Evolutionary conservation across 2,329 filamentous ascomycete species (phyloP).

Genomic region (Xylariaceae sp.): DNA sequence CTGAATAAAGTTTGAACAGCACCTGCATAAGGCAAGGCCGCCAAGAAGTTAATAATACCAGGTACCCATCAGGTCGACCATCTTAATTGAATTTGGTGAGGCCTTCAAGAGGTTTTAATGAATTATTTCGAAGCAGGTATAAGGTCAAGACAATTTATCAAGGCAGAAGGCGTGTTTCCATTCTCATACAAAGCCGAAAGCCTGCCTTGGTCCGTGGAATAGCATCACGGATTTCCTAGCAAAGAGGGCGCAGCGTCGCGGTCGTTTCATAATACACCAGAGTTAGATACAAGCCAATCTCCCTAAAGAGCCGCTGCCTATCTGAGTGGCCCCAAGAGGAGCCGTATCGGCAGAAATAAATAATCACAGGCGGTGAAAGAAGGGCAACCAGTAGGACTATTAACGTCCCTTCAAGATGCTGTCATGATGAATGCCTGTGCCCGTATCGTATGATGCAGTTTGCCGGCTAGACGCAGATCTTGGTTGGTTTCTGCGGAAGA

Average conservation of each 20-base stretch:
- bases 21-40: background rate
- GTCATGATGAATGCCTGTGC: conserved; percentile 26
- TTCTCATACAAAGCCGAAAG: conserved; percentile 32
- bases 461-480: conserved; percentile 40
- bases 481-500: conserved; percentile 42
- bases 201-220: conserved; percentile 27
- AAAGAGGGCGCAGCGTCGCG: conserved; percentile 11
- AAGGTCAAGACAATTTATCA: background rate
- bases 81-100: background rate
- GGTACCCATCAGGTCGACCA: too few relatives aligned
- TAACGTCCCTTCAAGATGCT: conserved; percentile 26
- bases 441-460: conserved; percentile 26
- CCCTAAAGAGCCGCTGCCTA: conserved; percentile 2
- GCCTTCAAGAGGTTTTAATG: background rate
- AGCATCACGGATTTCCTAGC: conserved; percentile 21
- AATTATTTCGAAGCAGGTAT: background rate
- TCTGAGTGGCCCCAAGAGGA: conserved; percentile 3
- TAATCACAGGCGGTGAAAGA: conserved; percentile 5
- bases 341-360: conserved; percentile 13
- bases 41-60: too few relatives aligned
- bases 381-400: conserved; percentile 8
- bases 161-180: conserved; percentile 31
- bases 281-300: conserved; percentile 26
- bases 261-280: conserved; percentile 26
- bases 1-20: background rate